phyloP scores from a whole-genome alignment of 257 asterid species.

The Leonotis leonurus region DNA sequence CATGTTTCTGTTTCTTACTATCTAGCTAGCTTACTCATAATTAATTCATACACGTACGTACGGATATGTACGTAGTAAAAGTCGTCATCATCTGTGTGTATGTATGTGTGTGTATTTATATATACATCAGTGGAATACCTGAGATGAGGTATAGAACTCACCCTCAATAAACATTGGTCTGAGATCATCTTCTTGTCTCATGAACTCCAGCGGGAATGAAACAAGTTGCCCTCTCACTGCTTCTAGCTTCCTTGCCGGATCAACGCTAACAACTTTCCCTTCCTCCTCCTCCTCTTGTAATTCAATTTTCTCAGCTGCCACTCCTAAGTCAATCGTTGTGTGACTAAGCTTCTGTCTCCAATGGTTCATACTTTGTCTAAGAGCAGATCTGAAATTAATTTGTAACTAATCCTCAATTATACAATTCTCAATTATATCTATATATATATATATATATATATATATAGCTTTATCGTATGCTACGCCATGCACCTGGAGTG shows the following conservation, averaged over 20 bases:
- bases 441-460: too few species aligned
- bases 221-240: conserved; percentile 69
- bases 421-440: too few species aligned
- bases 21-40: neutral
- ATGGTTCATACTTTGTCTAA: conserved; percentile 65
- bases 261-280: conserved; percentile 26
- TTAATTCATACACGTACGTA: neutral
- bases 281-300: conserved; percentile 35
- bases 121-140: conserved; percentile 61
- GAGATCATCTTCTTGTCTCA: conserved; percentile 71
- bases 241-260: conserved; percentile 44
- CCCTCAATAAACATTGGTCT: conserved; percentile 83
- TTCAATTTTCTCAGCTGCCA: conserved; percentile 63
- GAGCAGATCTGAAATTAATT: conserved; percentile 50
- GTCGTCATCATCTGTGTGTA: neutral
- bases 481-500: conserved; percentile 87
- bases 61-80: neutral
- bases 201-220: conserved; percentile 83
- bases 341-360: conserved; percentile 73
- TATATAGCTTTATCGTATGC: neutral
- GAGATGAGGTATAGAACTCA: conserved; percentile 84
- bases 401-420: neutral
- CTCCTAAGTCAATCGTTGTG: conserved; percentile 88
- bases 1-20: neutral
- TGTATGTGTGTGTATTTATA: too few species aligned